Percentiles rank a stretch among this genome's conserved stretches.
These are phyloP conservation scores for Fusarium equiseti DNA, from an alignment of 2,329 filamentous ascomycete genomes.

Conservation along the genomic window DNA sequence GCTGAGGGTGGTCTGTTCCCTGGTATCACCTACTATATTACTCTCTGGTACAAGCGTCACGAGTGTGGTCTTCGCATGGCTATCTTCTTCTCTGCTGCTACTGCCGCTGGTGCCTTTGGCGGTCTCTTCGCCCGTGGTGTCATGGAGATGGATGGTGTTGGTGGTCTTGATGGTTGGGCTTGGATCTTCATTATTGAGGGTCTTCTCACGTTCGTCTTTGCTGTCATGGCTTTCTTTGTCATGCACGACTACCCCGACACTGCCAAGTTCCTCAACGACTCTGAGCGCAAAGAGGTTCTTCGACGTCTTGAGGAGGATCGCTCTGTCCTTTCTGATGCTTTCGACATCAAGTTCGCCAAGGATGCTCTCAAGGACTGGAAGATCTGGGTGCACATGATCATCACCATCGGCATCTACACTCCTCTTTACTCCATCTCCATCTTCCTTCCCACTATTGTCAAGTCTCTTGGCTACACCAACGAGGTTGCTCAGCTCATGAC, in stretches of 20 bases:
- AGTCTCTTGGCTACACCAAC: slow-evolving; percentile 53
- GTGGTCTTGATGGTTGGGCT: slow-evolving; percentile 72
- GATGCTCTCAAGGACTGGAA: slow-evolving; percentile 71
- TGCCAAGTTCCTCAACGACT: slow-evolving; percentile 61
- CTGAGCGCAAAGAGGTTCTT: slow-evolving; percentile 59
- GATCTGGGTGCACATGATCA: slow-evolving; percentile 67
- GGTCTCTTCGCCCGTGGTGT: slow-evolving; percentile 71
- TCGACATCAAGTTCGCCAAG: slow-evolving; percentile 66
- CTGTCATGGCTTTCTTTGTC: slow-evolving; percentile 60
- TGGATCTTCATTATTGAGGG: slow-evolving; percentile 85
- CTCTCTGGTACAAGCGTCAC: slow-evolving; percentile 69
- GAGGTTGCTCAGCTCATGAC: slow-evolving; percentile 55
- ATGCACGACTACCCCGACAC: slow-evolving; percentile 71
- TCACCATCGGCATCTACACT: slow-evolving; percentile 69
- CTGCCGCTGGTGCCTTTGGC: slow-evolving; percentile 71
- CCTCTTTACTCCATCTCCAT: slow-evolving; percentile 55
- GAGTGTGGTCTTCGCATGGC: slow-evolving; percentile 73
- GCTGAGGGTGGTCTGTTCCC: slow-evolving; percentile 71
- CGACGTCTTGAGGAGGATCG: slow-evolving; percentile 58
- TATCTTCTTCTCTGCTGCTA: slow-evolving; percentile 69
- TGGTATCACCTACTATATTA: slow-evolving; percentile 70
- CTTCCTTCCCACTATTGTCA: slow-evolving; percentile 55
- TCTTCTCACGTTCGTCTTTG: slow-evolving; percentile 60
- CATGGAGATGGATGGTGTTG: slow-evolving; percentile 66
- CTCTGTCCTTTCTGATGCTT: slow-evolving; percentile 65